These are phyloP conservation scores for Nakaseomyces kungkrabaensis DNA, from an alignment of 1,139 yeast species.

Conservation along the genomic window DNA sequence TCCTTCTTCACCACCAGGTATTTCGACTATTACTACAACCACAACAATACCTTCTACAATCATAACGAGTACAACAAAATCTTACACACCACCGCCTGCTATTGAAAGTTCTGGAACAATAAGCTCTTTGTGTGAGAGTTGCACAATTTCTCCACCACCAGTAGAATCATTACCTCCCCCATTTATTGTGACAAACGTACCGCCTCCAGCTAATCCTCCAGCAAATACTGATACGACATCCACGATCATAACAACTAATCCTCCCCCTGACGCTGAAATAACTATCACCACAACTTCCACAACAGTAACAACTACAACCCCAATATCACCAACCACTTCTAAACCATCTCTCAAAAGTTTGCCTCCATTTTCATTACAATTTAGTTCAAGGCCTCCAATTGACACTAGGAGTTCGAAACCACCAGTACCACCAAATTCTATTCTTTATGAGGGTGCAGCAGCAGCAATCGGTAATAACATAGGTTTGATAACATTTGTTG, in stretches of 20 bases:
- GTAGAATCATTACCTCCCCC: not conserved
- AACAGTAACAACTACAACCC: not conserved
- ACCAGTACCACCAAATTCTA: not conserved
- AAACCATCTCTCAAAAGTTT: not conserved
- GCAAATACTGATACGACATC: not conserved
- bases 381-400: not conserved
- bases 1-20: slow-evolving; percentile 5
- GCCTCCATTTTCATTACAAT: not conserved
- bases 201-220: not conserved
- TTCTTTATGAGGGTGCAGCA: not conserved
- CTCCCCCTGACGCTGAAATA: not conserved
- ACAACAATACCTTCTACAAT: slow-evolving; percentile 9
- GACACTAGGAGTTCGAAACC: not conserved
- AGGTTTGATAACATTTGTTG: not conserved
- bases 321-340: not conserved
- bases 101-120: not conserved
- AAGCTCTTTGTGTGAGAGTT: not conserved
- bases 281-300: not conserved
- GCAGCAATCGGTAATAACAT: not conserved
- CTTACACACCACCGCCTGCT: not conserved
- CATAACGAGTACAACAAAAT: not conserved
- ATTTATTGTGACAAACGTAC: not conserved
- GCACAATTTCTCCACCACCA: not conserved
- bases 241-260: not conserved
- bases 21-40: slow-evolving; percentile 6